Percentiles rank a stretch among this genome's conserved stretches.
Evolutionary conservation across 495 filamentous ascomycete species (phyloP).

Genomic region (Melanomma pulvis-pyrius): DNA sequence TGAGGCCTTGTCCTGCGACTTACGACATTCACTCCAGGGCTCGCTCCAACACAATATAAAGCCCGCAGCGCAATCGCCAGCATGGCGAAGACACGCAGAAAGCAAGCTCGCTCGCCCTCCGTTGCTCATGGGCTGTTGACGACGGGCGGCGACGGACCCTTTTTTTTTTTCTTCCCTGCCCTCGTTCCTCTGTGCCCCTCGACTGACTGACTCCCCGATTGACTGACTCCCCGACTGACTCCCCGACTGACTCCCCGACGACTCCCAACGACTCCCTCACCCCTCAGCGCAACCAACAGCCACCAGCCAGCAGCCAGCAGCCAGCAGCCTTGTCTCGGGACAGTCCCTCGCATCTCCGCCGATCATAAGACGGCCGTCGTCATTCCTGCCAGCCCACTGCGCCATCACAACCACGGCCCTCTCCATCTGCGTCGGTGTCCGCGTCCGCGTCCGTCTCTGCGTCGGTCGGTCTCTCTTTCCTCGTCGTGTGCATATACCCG

Average conservation of each 20-base stretch:
- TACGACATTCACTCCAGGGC: not conserved
- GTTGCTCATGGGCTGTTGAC: not conserved
- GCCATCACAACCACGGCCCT: too few species aligned
- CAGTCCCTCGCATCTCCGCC: not conserved
- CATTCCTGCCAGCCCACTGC: too few species aligned
- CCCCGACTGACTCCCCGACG: too few species aligned
- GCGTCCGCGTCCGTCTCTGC: too few species aligned
- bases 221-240: too few species aligned
- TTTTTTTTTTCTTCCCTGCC: not conserved
- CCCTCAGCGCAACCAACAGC: not conserved
- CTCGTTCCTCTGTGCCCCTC: too few species aligned
- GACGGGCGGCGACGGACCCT: constrained; percentile 1
- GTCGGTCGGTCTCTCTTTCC: not conserved
- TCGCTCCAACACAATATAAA: constrained; percentile 10
- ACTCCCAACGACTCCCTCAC: too few species aligned
- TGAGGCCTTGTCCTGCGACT: constrained; percentile 1
- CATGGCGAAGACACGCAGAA: not conserved
- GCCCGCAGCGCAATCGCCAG: not conserved
- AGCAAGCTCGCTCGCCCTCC: not conserved
- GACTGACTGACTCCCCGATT: too few species aligned
- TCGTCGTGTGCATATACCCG: not conserved
- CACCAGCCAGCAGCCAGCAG: too few species aligned
- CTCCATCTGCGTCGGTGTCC: too few species aligned
- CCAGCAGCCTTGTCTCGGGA: not conserved
- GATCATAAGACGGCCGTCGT: not conserved